Percentiles rank a stretch among this genome's conserved stretches.
Evolutionary conservation across 164 flowering plant genomes (phyloP).

Genomic region (Houttuynia cordata): DNA sequence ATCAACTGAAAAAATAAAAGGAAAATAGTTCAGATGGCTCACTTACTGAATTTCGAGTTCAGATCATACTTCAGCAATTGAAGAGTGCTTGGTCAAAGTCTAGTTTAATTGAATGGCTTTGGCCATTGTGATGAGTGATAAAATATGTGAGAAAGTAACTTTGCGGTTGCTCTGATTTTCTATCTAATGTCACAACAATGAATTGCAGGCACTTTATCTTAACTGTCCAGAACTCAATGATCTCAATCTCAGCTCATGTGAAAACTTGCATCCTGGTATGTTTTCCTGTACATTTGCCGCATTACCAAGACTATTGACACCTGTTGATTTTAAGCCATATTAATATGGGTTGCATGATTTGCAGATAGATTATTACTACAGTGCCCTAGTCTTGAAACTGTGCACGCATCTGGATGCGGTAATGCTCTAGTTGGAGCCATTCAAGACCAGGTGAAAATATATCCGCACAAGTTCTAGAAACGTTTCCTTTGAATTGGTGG

Average conservation of each 20-base stretch:
- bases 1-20: too few species aligned
- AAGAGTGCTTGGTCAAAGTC: too few species aligned
- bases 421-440: conserved; percentile 44
- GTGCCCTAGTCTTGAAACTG: conserved; percentile 64
- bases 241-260: conserved; percentile 73
- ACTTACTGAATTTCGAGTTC: too few species aligned
- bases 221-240: conserved; percentile 83
- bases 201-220: conserved; percentile 72
- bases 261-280: conserved; percentile 82
- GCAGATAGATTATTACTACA: conserved; percentile 70
- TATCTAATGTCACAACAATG: conserved; percentile 8
- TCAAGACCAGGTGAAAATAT: conserved; percentile 44
- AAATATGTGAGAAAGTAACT: background rate
- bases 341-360: background rate
- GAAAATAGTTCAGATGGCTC: too few species aligned
- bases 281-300: background rate
- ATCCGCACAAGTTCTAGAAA: background rate
- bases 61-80: too few species aligned
- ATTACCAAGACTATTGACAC: background rate
- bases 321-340: background rate
- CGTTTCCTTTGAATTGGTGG: background rate
- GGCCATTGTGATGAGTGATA: too few species aligned
- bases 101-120: too few species aligned
- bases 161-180: background rate
- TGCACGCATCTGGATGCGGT: conserved; percentile 83